phyloP scores from a whole-genome alignment of 805 yeast genomes.

The Saccharomycopsis vini region DNA sequence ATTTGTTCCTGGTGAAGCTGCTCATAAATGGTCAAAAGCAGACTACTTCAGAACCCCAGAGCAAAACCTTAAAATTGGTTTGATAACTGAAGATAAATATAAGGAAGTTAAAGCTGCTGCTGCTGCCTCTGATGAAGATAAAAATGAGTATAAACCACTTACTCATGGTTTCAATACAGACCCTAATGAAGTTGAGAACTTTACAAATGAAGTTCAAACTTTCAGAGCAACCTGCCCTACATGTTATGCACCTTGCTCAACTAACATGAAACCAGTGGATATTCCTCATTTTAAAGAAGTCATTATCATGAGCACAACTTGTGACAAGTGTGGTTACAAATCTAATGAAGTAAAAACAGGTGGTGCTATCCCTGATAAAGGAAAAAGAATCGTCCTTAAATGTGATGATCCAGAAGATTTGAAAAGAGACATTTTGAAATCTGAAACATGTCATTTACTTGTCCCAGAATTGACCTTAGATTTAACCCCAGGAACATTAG shows the following conservation, averaged over 20 bases:
- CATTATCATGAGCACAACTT: conserved; percentile 87
- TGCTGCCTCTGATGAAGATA: conserved; percentile 21
- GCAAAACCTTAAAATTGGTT: conserved; percentile 78
- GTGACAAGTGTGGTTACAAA: conserved; percentile 90
- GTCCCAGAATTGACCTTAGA: conserved; percentile 88
- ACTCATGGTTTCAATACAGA: conserved; percentile 57
- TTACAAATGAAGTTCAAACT: conserved; percentile 84
- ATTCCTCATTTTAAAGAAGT: conserved; percentile 98
- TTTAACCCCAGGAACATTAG: conserved; percentile 90
- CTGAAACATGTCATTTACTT: conserved; percentile 81
- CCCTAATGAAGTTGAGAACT: conserved; percentile 74
- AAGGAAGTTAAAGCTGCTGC: conserved; percentile 30
- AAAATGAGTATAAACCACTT: conserved; percentile 27
- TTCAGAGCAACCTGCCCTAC: conserved; percentile 90
- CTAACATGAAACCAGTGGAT: conserved; percentile 93
- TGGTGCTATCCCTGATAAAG: conserved; percentile 86
- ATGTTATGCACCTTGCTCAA: conserved; percentile 72
- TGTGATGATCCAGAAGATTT: conserved; percentile 84
- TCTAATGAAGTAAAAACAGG: conserved; percentile 98
- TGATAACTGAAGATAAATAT: conserved; percentile 42
- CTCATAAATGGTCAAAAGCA: conserved; percentile 81
- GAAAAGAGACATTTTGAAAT: conserved; percentile 87
- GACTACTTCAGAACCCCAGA: conserved; percentile 81
- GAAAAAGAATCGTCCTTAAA: conserved; percentile 60
- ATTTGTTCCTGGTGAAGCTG: conserved; percentile 74